Conservation (phyloP, 441 rosid species). For the Euphorbia neoarborescens region DNA sequence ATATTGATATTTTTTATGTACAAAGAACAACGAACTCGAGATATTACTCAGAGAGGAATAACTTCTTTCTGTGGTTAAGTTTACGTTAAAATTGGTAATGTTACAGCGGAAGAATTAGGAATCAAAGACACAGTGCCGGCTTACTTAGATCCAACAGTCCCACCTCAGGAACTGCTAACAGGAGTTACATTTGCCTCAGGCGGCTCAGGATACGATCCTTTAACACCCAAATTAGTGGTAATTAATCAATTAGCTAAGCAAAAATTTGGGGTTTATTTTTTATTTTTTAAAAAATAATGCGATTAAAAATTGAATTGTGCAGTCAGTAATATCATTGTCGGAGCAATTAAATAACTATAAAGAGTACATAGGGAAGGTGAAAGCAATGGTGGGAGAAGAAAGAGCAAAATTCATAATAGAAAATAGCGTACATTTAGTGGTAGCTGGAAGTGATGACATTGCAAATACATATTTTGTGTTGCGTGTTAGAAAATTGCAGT, state of each 20-base stretch:
- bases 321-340: constrained; percentile 56
- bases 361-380: constrained; percentile 50
- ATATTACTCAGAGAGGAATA: too few species aligned
- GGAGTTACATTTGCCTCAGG: constrained; percentile 89
- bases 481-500: constrained; percentile 35
- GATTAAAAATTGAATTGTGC: neutral
- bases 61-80: too few species aligned
- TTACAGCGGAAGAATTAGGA: constrained; percentile 61
- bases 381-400: constrained; percentile 42
- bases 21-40: too few species aligned
- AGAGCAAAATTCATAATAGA: constrained; percentile 32
- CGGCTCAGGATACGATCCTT: constrained; percentile 67
- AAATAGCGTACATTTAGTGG: constrained; percentile 36
- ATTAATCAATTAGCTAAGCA: too few species aligned
- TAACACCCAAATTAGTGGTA: constrained; percentile 58
- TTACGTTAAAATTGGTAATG: neutral
- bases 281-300: too few species aligned
- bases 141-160: constrained; percentile 49
- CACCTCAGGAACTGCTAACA: constrained; percentile 48
- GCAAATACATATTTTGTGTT: constrained; percentile 48
- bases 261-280: too few species aligned
- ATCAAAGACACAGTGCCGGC: constrained; percentile 54
- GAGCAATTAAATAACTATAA: constrained; percentile 44
- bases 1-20: too few species aligned
- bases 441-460: constrained; percentile 64